Evolutionary conservation across 257 asterid species (phyloP), one percentile per base, ranked within the genome.

Genomic region (Hygrophila difformis): DNA sequence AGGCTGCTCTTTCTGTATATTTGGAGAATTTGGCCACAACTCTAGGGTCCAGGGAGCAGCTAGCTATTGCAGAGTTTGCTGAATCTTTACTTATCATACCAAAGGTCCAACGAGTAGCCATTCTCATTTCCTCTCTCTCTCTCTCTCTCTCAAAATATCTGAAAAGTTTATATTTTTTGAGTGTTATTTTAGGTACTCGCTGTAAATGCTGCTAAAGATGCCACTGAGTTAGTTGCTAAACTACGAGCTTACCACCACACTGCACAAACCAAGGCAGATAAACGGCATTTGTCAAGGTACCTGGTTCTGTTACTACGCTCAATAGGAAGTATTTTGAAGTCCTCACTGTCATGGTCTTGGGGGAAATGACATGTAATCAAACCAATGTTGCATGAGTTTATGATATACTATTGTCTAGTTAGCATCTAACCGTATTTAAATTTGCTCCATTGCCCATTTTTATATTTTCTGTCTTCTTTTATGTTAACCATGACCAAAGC

Each of bases 131-230:
- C 8, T 10, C 12, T 2, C 2, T 12, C 2, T 0, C 3, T 33
- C 2, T 33, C 12, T 33, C 8, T 33, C 12, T 33, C 37, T 5
- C 12, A 5, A 5, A 5, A 0, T 10, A 4, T 33, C 2, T 1
- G n/a, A 9, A 33, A 33, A 4, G 8, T 0, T 6, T 2, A 33
- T 49, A n/a, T 41, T 36, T 16, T 36, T 13, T 23, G 28, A 24
- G 33, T 50, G 19, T 44, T 42, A 57, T n/a, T 59, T 67, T 74
- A 89, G 98, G 92, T 89, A 46, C 96, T 89, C 41, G 92, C 98
- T 65, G 94, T 85, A 44, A 85, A 89, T 74, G 98, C 98, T 68
- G 98, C 98, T 42, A 89, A 89, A 66, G 98, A 89, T 76, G 76
- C 98, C 43, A 89, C 96, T 2, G 98, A 89, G 40, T 78, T 89